Base-by-base conservation (phyloP, 2,329 filamentous ascomycete genomes). In the Aspergillus nomiae region DNA sequence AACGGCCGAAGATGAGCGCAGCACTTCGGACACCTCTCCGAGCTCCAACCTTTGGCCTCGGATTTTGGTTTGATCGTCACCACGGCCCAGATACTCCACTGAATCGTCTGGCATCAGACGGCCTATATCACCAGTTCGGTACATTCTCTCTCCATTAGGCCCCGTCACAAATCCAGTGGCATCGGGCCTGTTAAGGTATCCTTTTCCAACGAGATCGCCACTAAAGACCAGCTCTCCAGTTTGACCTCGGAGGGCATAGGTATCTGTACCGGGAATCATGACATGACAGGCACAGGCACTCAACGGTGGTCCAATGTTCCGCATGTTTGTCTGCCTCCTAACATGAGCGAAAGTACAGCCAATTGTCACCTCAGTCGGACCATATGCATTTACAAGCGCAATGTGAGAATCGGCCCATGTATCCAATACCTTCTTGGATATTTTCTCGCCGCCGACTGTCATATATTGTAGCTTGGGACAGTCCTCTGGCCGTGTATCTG, bases 1-100 rank as follows among this genome's bases (percentile, higher is more conserved):
- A n/a, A 66, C 43, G 1, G 57, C 43, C 1, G 69, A 70, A 11
- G 70, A 69, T 0, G 69, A 64, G 46, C 72, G 67, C n/a, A 77
- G 62, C 2, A 73, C 70, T 58, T 76, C 74, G 1, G 69, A 72
- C 56, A 96, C 90, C 73, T 96, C 92, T 1, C 86, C 86, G 12
- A 93, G 84, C 73, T 96, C 92, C 30, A 96, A 88, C 59, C 92
- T 83, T 69, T 94, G 90, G 0, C 93, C 93, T 45, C 92, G 86
- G 16, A 96, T 84, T 74, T 96, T 96, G 61, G 96, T 84, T 74
- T 96, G 92, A 63, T 91, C 90, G 68, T 96, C 92, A 19, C 90
- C 82, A 48, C 92, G 86, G 7, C 92, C 91, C 11, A 88, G 77
- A 43, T 94, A 92, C 8, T 92, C 78, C 4, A 96, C 82, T 0